Evolutionary conservation across 139 green algal genomes (phyloP).

Genomic region (Chara braunii): DNA sequence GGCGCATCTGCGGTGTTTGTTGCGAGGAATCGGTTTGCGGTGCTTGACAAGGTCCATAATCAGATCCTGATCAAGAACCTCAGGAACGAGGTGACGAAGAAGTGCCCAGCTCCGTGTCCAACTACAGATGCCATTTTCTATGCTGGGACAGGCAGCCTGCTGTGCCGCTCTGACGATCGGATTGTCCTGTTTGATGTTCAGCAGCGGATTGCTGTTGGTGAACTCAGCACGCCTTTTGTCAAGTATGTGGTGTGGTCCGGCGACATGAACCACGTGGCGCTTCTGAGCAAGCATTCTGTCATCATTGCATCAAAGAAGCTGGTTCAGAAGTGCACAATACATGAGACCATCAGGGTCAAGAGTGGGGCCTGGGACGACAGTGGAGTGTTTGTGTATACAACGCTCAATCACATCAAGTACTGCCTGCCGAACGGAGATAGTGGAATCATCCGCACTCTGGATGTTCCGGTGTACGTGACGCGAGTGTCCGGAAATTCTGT

Average conservation of each 20-base stretch:
- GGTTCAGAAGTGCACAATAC: slow-evolving; percentile 75
- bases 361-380: slow-evolving; percentile 90
- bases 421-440: slow-evolving; percentile 95
- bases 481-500: slow-evolving; percentile 64
- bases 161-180: slow-evolving; percentile 92
- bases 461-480: slow-evolving; percentile 92
- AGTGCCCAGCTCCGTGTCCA: slow-evolving; percentile 63
- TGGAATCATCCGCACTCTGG: slow-evolving; percentile 95
- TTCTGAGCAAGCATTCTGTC: slow-evolving; percentile 96
- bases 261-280: slow-evolving; percentile 86
- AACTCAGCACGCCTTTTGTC: slow-evolving; percentile 80
- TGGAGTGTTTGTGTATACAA: slow-evolving; percentile 97
- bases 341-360: slow-evolving; percentile 97
- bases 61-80: slow-evolving; percentile 89
- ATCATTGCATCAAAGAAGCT: slow-evolving; percentile 91
- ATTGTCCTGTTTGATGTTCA: slow-evolving; percentile 96
- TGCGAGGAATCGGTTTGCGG: slow-evolving; percentile 94
- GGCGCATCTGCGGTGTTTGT: slow-evolving; percentile 88
- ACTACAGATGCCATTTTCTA: slow-evolving; percentile 90
- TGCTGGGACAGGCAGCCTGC: slow-evolving; percentile 86
- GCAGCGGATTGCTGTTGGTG: slow-evolving; percentile 74
- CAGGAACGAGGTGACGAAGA: slow-evolving; percentile 97
- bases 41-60: slow-evolving; percentile 81
- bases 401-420: slow-evolving; percentile 99
- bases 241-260: slow-evolving; percentile 97